Base-by-base conservation (phyloP, 306 rosid species). In the Lathyrus sativus region DNA sequence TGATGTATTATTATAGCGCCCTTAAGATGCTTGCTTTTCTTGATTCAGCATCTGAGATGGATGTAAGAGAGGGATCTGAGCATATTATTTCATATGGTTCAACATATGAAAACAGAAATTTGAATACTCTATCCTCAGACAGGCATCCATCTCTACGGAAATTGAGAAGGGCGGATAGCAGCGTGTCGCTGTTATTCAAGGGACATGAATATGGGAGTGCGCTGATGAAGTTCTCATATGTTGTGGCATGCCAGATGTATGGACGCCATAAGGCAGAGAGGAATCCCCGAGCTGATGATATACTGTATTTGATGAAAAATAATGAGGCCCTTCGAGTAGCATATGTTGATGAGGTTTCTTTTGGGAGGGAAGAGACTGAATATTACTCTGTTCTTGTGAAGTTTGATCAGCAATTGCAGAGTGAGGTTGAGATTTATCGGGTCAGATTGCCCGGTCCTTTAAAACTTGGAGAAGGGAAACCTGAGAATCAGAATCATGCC, bases 261-360 rank as follows among this genome's bases (percentile, higher is more conserved):
- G 98, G 98, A 65, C 83, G 60, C 56, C 96, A 92, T 13, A 92
- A 89, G 80, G 84, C 83, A 22, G 89, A 46, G 15, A 77, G 85
- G 76, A 90, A 92, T 44, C 14, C 78, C 31, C 96, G 92, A 55
- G 98, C 98, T 13, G 98, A 92, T 55, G 98, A 92, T 66, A 83
- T 92, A 53, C 71, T 89, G 65, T 76, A 72, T 79, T 77, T 92
- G 74, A 87, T 92, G 98, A 82, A 86, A 78, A 80, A 74, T 57
- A 92, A 92, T 15, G 98, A 92, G 87, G 89, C 98, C 75, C 96
- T 92, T 83, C 87, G 98, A 59, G 83, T 92, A 54, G 98, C 98
- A 39, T 92, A 87, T 72, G 98, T 92, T 44, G 98, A 92, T 61
- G 89, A 83, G 85, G 88, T 86, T 80, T 38, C 77, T 65, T 62